Base-by-base conservation (phyloP, 345 rosid genomes). In the Syzygium aromaticum region DNA sequence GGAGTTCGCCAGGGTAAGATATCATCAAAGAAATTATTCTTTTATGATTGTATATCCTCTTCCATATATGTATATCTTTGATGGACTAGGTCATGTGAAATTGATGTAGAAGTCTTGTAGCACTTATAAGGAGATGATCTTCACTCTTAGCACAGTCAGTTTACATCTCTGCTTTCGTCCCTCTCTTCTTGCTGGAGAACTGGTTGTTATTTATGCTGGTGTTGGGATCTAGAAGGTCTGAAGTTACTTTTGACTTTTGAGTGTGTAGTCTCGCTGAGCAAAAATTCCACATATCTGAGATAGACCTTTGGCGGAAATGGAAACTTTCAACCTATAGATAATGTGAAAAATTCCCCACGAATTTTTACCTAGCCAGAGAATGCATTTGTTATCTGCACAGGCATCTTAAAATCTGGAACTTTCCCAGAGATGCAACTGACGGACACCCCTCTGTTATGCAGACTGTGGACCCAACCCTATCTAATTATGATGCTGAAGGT, bases 401-500 rank as follows among this genome's bases (percentile, higher is more conserved):
- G 82, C 82, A 73, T 73, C 27, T 38, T 21, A 38, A 38, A 73
- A 1, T 73, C 49, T 73, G 49, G 3, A 73, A 38, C 49, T 38
- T 73, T 73, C 27, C 82, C 82, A 73, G 11, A 3, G 21, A 43
- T 59, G 30, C 46, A 53, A 73, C 82, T 73, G 49, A 73, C 49
- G 8, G 80, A 73, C 86, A 38, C 43, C 59, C 12, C 14, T 61
- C 67, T 86, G 40, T 88, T 73, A 4, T 87, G 90, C 95, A 96
- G 99, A 93, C 84, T 3, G 96, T 95, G 88, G 97, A 95, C 77
- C 93, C 94, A 2, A 77, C 82, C 27, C 91, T 98, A 59, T 92
- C 96, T 25, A 96, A 95, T 86, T 98, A 98, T 83, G 98, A 95
- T 49, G 94, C 98, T 2, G 99, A 98, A 92, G 98, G 99, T 86